phyloP scores from a whole-genome alignment of 164 flowering plant genomes.

The Nymphaea colorata region DNA sequence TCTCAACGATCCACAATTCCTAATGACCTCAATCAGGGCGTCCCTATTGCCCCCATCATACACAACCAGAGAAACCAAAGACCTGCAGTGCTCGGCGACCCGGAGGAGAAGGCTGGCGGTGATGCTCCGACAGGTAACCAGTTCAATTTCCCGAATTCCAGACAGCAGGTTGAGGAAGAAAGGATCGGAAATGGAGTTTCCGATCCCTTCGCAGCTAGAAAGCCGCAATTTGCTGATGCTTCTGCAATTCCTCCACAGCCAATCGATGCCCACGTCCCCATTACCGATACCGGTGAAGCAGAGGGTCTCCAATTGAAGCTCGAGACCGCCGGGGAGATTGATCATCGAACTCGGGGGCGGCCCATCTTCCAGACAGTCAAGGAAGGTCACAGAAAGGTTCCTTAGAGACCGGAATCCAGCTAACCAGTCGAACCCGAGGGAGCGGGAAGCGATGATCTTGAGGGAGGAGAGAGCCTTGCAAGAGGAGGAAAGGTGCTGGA shows the following conservation, averaged over 20 bases:
- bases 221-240: conserved; percentile 33
- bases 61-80: conserved; percentile 41
- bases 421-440: conserved; percentile 39
- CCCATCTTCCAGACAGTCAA: neutral
- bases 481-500: conserved; percentile 29
- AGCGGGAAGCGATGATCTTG: conserved; percentile 26
- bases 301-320: conserved; percentile 45
- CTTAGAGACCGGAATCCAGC: conserved; percentile 28
- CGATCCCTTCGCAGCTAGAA: conserved; percentile 46
- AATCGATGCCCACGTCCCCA: conserved; percentile 36
- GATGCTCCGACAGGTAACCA: conserved; percentile 50
- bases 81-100: conserved; percentile 35
- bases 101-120: conserved; percentile 36
- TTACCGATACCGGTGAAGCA: conserved; percentile 34
- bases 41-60: conserved; percentile 69
- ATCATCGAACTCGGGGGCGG: neutral
- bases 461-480: conserved; percentile 34
- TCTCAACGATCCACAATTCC: conserved; percentile 22
- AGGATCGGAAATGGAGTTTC: conserved; percentile 29
- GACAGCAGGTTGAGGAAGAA: conserved; percentile 21
- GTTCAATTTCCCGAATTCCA: conserved; percentile 46
- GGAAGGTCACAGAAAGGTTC: conserved; percentile 16
- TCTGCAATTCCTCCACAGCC: conserved; percentile 61
- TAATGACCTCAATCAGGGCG: conserved; percentile 42
- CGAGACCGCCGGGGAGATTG: conserved; percentile 1